Evolutionary conservation across 2,329 filamentous ascomycete species (phyloP), one percentile per base, ranked within the genome.

Genomic region (Sporothrix pseudoabietina): DNA sequence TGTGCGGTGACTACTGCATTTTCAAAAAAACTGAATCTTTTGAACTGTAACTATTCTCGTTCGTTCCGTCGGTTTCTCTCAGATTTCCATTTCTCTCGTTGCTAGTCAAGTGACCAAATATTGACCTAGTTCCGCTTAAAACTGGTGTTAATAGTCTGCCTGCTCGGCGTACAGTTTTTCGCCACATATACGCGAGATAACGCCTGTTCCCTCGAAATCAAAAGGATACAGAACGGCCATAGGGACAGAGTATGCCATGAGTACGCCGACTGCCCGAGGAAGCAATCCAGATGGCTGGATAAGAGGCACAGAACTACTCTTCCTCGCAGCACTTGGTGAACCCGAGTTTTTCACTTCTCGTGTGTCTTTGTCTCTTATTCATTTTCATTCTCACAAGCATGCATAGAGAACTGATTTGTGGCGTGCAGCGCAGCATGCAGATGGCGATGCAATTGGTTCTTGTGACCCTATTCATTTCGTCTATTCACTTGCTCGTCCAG

Each of bases 361-460:
- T 32, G 22, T 22, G 26, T 10, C 14, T 32, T 35, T 52, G 14
- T 68, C 41, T 30, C 41, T 16, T 32, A 4, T n/a, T 57, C 32
- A 30, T 44, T 9, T n/a, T 57, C 32, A 30, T 44, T 41, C 6
- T 59, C 35, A 30, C 52, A 30, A 35, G 49, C 52, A 14, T 55
- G 66, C 26, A 69, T 39, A 8, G 30, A 55, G 41, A 12, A 59
- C 16, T 68, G 10, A n/a, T 47, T 68, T 32, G 63, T 68, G 63
- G 63, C n/a, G 63, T 68, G 39, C 63, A 49, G 41, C 39, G 39
- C 63, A 68, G 41, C n/a, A 14, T 32, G 63, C 59, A 63, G 59
- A 41, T 63, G 16, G 32, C 35, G 41, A 66, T 47, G 61, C 35
- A 66, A 44, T 68, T 26, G 2, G 26, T 26, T 6, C 41, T 32